These are phyloP conservation scores for Talaromyces verruculosus DNA, from an alignment of 2,329 filamentous ascomycete species.

Conservation along the genomic window DNA sequence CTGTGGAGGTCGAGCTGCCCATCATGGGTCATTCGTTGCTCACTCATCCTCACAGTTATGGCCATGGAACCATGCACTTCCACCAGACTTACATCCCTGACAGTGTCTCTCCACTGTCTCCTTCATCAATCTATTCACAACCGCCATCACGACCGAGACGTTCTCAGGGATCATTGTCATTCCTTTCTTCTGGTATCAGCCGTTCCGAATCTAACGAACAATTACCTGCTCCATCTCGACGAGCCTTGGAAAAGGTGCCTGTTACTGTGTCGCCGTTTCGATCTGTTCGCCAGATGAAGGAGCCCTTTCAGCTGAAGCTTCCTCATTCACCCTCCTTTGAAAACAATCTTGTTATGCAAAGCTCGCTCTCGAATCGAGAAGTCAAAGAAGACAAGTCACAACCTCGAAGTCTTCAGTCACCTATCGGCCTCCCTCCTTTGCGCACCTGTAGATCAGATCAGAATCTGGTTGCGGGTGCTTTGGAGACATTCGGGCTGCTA, in stretches of 20 bases:
- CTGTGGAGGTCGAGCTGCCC: constrained; percentile 31
- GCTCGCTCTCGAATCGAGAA: constrained; percentile 20
- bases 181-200: constrained; percentile 34
- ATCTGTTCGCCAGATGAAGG: constrained; percentile 42
- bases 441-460: constrained; percentile 41
- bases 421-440: constrained; percentile 29
- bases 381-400: constrained; percentile 24
- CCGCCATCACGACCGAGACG: constrained; percentile 34
- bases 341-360: constrained; percentile 18
- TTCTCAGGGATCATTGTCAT: constrained; percentile 36
- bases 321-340: constrained; percentile 38
- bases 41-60: constrained; percentile 17
- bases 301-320: constrained; percentile 40
- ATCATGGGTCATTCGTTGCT: constrained; percentile 25
- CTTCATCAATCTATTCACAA: constrained; percentile 26
- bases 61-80: constrained; percentile 9
- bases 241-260: constrained; percentile 30
- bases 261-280: constrained; percentile 40
- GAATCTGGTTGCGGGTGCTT: constrained; percentile 32
- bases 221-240: constrained; percentile 28
- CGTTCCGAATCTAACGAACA: constrained; percentile 34
- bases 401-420: constrained; percentile 24
- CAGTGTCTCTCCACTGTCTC: constrained; percentile 25
- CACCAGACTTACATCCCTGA: constrained; percentile 25
- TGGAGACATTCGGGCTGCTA: constrained; percentile 38